A percentile compares a stretch with the other conserved stretches of the same genome.
Conservation (phyloP, 768 basidiomycete genomes). For the Candolleomyces eurysporus region DNA sequence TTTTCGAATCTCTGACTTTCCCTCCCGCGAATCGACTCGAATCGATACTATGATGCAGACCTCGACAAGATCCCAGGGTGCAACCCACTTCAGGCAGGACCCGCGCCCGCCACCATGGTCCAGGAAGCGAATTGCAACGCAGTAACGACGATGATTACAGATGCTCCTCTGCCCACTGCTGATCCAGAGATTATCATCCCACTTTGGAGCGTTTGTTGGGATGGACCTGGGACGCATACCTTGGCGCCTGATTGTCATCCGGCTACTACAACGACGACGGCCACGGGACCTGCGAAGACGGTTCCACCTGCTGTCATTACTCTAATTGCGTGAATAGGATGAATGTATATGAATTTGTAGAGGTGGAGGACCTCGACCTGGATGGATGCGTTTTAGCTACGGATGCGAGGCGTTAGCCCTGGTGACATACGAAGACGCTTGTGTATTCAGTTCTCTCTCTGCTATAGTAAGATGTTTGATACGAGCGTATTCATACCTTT, state of each 20-base stretch:
- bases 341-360: no score
- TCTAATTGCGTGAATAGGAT: no score
- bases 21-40: no score
- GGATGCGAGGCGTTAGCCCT: no score
- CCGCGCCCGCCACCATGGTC: background rate
- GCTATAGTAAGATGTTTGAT: no score
- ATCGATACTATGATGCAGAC: background rate
- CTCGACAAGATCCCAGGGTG: conserved; percentile 5
- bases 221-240: background rate
- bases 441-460: no score
- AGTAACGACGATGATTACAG: background rate
- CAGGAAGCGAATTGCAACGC: background rate
- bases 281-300: background rate
- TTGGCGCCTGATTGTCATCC: conserved; percentile 3
- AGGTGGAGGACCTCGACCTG: no score
- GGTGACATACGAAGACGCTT: no score
- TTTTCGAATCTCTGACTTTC: no score
- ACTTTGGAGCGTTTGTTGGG: conserved; percentile 4
- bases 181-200: background rate
- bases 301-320: background rate
- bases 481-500: no score
- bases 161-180: background rate
- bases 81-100: conserved; percentile 4
- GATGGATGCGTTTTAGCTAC: no score
- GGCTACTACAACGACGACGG: background rate